These are phyloP conservation scores for Agapanthus africanus DNA, from an alignment of 106 monocot genomes.

Conservation along the genomic window DNA sequence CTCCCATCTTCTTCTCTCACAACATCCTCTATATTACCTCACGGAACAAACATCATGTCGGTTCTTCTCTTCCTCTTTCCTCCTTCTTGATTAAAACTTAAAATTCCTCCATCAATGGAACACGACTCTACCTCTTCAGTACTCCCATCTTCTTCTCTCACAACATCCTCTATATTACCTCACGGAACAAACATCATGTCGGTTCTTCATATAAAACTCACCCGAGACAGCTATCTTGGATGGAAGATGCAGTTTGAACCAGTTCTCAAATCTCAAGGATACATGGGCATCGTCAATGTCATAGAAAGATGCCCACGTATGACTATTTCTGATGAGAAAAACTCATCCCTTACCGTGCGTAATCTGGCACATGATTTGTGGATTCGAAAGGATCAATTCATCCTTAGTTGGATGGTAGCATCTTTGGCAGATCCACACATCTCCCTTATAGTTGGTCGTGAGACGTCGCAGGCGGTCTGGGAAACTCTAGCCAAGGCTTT, in stretches of 20 bases:
- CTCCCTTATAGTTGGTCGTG: not conserved
- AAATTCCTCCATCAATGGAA: too few species aligned
- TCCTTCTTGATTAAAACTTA: too few species aligned
- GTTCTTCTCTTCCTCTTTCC: too few species aligned
- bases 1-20: not conserved
- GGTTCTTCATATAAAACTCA: not conserved
- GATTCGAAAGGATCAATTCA: not conserved
- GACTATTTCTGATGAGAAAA: not conserved
- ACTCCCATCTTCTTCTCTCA: not conserved
- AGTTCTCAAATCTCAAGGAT: too few species aligned
- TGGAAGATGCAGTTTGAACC: too few species aligned
- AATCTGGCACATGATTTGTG: not conserved
- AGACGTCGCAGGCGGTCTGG: too few species aligned
- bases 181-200: not conserved
- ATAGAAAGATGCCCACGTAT: not conserved
- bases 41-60: not conserved
- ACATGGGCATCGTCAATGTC: too few species aligned
- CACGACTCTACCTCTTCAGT: not conserved
- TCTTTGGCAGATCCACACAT: not conserved
- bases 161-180: too few species aligned
- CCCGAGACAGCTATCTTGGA: too few species aligned
- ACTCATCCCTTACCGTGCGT: not conserved
- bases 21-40: too few species aligned
- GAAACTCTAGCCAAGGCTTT: constrained; percentile 1
- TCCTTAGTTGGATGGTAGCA: not conserved